These are phyloP conservation scores for Phytopythium ostracodes DNA, from an alignment of 352 stramenopile genomes.

Conservation along the genomic window DNA sequence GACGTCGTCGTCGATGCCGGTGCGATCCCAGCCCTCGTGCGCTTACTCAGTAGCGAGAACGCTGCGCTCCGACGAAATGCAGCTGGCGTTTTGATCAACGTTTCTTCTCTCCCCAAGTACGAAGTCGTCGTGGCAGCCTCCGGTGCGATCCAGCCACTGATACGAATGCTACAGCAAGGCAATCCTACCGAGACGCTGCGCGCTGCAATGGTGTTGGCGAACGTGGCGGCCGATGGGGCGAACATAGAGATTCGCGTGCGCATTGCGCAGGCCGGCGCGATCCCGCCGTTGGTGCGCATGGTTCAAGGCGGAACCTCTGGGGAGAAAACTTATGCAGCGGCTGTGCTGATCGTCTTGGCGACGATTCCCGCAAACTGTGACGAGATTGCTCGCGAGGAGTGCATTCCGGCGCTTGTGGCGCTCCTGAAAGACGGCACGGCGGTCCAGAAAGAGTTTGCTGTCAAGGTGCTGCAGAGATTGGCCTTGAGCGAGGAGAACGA, in stretches of 20 bases:
- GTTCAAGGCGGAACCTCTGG: not conserved
- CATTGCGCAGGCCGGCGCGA: not conserved
- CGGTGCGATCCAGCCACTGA: not conserved
- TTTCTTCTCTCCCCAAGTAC: not conserved
- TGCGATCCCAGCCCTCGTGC: not conserved
- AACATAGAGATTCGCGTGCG: not conserved
- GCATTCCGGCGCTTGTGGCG: not conserved
- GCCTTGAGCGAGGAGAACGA: not conserved
- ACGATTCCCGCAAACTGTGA: not conserved
- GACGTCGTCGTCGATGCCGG: not conserved
- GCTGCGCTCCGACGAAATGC: not conserved
- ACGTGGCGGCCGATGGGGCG: not conserved
- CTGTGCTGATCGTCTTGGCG: conserved; percentile 1
- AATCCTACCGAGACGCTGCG: not conserved
- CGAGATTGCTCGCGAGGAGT: not conserved
- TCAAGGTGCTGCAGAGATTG: not conserved
- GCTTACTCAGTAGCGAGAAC: not conserved
- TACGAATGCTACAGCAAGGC: not conserved
- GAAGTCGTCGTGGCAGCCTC: not conserved
- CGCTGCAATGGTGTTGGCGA: not conserved
- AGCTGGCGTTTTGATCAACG: not conserved
- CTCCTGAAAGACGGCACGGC: not conserved
- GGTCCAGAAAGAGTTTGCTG: not conserved
- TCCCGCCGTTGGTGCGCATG: not conserved
- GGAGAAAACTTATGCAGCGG: not conserved